A percentile compares a stretch with the other conserved stretches of the same genome.
These are phyloP conservation scores for Dendryphion nanum DNA, from an alignment of 2,329 filamentous ascomycete species.

Conservation along the genomic window DNA sequence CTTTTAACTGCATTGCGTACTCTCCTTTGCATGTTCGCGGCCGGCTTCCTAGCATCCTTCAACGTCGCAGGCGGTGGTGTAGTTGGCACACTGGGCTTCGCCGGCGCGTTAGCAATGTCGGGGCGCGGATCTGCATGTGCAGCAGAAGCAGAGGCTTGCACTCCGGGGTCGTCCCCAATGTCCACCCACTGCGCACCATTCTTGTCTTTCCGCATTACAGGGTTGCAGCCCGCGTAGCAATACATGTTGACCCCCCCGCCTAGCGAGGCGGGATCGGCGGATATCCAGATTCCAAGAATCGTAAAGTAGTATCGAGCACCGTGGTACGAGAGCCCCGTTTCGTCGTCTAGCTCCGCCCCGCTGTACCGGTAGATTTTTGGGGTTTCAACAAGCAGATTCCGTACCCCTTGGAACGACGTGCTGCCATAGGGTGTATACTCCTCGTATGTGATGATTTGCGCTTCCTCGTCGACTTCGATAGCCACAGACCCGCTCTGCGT, in stretches of 20 bases:
- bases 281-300: slow-evolving; percentile 1
- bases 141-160: too few species aligned
- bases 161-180: too few species aligned
- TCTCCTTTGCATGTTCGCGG: too few species aligned
- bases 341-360: slow-evolving; percentile 8
- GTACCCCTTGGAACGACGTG: not conserved
- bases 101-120: too few species aligned
- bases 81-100: too few species aligned
- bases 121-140: too few species aligned
- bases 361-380: slow-evolving; percentile 2
- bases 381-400: not conserved
- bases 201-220: too few species aligned
- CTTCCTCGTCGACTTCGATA: not conserved
- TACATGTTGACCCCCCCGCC: not conserved
- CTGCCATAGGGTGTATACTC: not conserved
- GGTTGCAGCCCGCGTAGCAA: too few species aligned
- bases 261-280: not conserved
- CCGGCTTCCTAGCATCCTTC: too few species aligned
- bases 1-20: too few species aligned
- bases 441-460: not conserved
- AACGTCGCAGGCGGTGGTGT: too few species aligned
- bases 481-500: not conserved
- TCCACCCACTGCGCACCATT: too few species aligned
- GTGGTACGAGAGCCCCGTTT: slow-evolving; percentile 8
- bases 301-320: slow-evolving; percentile 8